These are phyloP conservation scores for Naganishia sp. DNA, from an alignment of 1,284 basidiomycete species.

Conservation along the genomic window DNA sequence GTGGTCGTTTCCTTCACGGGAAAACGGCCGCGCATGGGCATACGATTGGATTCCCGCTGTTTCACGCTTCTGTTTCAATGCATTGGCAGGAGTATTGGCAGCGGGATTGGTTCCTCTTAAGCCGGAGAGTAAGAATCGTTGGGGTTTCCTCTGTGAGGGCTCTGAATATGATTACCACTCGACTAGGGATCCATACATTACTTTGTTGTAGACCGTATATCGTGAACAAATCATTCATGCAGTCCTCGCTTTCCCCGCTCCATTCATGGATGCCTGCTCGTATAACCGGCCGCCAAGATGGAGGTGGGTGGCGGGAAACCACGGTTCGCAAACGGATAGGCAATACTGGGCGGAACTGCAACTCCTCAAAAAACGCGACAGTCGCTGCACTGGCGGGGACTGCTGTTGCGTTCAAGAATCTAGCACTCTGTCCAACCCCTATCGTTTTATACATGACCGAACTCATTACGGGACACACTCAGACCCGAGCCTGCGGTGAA, in stretches of 20 bases:
- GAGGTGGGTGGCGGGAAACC: too few species aligned
- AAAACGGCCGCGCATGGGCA: slow-evolving; percentile 19
- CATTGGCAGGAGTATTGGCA: slow-evolving; percentile 19
- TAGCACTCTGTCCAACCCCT: neutral
- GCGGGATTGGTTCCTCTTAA: slow-evolving; percentile 25
- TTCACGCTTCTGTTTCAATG: slow-evolving; percentile 18
- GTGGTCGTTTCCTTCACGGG: neutral
- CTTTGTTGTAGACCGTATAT: slow-evolving; percentile 9
- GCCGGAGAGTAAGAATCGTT: slow-evolving; percentile 28
- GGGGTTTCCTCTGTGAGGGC: slow-evolving; percentile 30
- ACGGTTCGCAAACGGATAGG: too few species aligned
- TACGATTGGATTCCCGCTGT: slow-evolving; percentile 21
- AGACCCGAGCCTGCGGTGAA: slow-evolving; percentile 32
- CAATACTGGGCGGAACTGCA: too few species aligned
- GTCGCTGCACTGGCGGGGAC: neutral
- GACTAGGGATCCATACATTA: slow-evolving; percentile 28
- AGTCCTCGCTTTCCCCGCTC: neutral
- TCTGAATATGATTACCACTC: slow-evolving; percentile 29
- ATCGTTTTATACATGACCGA: slow-evolving; percentile 10
- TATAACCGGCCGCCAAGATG: too few species aligned
- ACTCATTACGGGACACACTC: neutral
- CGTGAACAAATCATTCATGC: neutral
- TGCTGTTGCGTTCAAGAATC: neutral
- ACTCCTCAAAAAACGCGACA: too few species aligned
- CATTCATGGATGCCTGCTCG: too few species aligned